These are phyloP conservation scores for Scalesia atractyloides DNA, from an alignment of 129 eudicot genomes.

Conservation along the genomic window DNA sequence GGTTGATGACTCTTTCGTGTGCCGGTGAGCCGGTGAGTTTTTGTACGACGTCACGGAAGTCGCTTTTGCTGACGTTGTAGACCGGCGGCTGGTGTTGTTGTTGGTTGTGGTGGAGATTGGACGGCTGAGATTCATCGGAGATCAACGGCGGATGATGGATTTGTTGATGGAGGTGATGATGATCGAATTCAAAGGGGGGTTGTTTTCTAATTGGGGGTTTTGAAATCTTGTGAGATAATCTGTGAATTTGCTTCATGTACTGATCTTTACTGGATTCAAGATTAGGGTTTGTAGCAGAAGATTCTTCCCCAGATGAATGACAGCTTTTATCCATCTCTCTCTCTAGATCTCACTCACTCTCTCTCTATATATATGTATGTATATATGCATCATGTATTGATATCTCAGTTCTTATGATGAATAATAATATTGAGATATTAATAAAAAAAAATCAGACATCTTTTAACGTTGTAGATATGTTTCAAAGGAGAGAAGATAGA, in stretches of 20 bases:
- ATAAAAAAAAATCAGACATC: conserved; percentile 13
- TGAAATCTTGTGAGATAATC: conserved; percentile 73
- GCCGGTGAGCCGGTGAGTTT: conserved; percentile 94
- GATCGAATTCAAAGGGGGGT: conserved; percentile 30
- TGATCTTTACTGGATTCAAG: conserved; percentile 34
- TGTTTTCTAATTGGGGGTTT: conserved; percentile 55
- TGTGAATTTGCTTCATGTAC: conserved; percentile 61
- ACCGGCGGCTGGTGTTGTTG: conserved; percentile 88
- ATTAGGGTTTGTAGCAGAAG: conserved; percentile 36
- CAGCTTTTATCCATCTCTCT: conserved; percentile 53
- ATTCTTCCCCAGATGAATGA: conserved; percentile 49
- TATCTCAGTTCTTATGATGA: background rate
- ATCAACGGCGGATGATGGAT: conserved; percentile 16
- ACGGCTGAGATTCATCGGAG: conserved; percentile 51
- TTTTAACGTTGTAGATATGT: conserved; percentile 46
- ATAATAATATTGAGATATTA: conserved; percentile 22
- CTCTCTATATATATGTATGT: background rate
- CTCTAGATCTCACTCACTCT: conserved; percentile 18
- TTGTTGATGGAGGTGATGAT: conserved; percentile 19
- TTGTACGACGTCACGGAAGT: conserved; percentile 93
- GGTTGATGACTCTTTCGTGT: conserved; percentile 56
- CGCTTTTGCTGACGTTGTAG: conserved; percentile 79
- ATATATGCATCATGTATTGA: background rate
- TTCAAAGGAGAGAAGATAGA: conserved; percentile 14
- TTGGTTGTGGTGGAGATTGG: conserved; percentile 41